Percentiles rank a stretch among this genome's conserved stretches.
Evolutionary conservation across 352 stramenopile genomes (phyloP).

Genomic region (Phytopythium ostracodes): DNA sequence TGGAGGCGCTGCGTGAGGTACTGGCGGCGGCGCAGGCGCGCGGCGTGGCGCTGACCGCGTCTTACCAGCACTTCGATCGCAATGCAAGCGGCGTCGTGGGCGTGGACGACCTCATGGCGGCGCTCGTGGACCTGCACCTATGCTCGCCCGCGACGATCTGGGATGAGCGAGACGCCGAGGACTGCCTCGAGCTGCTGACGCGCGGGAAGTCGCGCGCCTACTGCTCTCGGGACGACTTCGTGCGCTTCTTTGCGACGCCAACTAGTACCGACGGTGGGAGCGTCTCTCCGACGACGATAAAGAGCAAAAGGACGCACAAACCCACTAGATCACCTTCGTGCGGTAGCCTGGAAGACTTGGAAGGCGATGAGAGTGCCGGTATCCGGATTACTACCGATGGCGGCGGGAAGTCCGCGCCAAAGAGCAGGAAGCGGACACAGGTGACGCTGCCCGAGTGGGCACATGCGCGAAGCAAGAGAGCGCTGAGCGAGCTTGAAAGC

Average conservation of each 20-base stretch:
- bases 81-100: constrained; percentile 37
- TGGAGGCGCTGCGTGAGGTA: constrained; percentile 42
- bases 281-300: background rate
- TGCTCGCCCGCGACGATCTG: constrained; percentile 20
- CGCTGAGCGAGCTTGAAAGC: constrained; percentile 50
- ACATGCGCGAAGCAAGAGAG: constrained; percentile 60
- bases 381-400: background rate
- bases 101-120: constrained; percentile 47
- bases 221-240: constrained; percentile 57
- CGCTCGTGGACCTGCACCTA: constrained; percentile 36
- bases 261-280: background rate
- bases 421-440: constrained; percentile 19
- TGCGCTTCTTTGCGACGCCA: constrained; percentile 28
- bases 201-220: constrained; percentile 33
- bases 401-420: constrained; percentile 4
- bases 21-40: constrained; percentile 41
- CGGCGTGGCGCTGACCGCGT: constrained; percentile 42
- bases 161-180: constrained; percentile 39
- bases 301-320: background rate
- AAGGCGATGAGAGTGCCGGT: background rate
- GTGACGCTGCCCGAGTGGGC: constrained; percentile 53
- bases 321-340: background rate
- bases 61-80: constrained; percentile 59
- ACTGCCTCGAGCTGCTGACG: constrained; percentile 39
- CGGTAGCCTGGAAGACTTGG: background rate